phyloP scores from a whole-genome alignment of 192 early-diverging fungal species.

The Entophlyctis helioformis region DNA sequence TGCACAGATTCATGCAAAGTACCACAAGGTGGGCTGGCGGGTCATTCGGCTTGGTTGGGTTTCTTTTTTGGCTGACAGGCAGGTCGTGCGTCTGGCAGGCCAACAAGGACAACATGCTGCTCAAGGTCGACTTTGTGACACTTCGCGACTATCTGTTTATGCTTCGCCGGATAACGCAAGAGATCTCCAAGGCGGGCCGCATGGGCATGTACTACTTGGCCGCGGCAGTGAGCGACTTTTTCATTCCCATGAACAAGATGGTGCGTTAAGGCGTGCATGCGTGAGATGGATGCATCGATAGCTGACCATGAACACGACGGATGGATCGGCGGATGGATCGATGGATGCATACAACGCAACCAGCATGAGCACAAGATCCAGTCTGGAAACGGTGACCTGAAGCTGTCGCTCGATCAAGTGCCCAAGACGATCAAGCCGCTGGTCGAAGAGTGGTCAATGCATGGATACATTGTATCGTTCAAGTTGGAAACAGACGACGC shows the following conservation, averaged over 20 bases:
- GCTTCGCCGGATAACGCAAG: conserved; percentile 58
- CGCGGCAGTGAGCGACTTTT: conserved; percentile 97
- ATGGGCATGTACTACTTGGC: conserved; percentile 91
- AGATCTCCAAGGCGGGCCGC: conserved; percentile 52
- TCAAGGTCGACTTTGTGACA: conserved; percentile 80
- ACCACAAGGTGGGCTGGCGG: conserved; percentile 38
- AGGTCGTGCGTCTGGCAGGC: conserved; percentile 27
- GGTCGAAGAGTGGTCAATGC: conserved; percentile 83
- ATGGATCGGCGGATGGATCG: too few species aligned
- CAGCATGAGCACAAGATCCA: conserved; percentile 94
- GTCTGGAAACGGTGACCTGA: conserved; percentile 72
- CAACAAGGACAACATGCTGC: conserved; percentile 45
- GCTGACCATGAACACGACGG: too few species aligned
- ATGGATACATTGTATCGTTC: conserved; percentile 91
- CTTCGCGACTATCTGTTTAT: conserved; percentile 88
- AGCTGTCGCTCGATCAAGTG: conserved; percentile 85
- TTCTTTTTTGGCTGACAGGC: neutral
- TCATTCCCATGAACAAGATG: conserved; percentile 89
- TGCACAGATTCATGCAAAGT: conserved; percentile 45
- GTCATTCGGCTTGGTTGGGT: neutral
- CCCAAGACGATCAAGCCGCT: conserved; percentile 92
- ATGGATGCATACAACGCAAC: too few species aligned
- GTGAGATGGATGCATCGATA: too few species aligned
- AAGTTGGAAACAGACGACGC: conserved; percentile 89
- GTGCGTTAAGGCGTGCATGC: conserved; percentile 14